Percentiles rank a stretch among this genome's conserved stretches.
These are phyloP conservation scores for Coniochaeta prunicola DNA, from an alignment of 2,329 filamentous ascomycete genomes.

Conservation along the genomic window DNA sequence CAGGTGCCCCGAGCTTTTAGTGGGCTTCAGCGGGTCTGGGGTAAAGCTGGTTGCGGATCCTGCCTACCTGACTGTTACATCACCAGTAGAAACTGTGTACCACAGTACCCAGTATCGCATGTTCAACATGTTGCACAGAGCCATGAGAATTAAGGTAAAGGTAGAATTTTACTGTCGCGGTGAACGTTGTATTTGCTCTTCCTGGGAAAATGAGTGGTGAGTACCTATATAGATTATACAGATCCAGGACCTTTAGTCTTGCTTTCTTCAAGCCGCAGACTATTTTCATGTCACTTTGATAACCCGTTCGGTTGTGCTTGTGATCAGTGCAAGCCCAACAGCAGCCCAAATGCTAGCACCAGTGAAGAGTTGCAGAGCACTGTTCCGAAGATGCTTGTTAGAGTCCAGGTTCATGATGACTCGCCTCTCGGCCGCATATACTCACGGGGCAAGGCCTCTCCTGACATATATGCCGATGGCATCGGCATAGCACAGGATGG, in stretches of 20 bases:
- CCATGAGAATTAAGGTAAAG: background rate
- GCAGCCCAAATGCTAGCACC: constrained; percentile 1
- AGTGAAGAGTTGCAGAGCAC: background rate
- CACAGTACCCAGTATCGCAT: no score
- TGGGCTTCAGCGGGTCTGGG: background rate
- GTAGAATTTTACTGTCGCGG: no score
- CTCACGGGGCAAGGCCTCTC: constrained; percentile 6
- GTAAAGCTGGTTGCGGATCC: background rate
- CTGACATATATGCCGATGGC: constrained; percentile 5
- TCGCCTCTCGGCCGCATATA: constrained; percentile 4
- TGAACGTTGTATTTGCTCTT: no score
- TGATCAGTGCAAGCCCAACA: background rate
- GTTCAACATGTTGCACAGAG: no score
- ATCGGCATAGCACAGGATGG: constrained; percentile 10
- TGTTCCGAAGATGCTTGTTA: constrained; percentile 2
- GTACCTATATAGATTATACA: no score
- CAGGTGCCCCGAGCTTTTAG: background rate
- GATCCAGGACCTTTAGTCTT: no score
- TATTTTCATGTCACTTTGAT: background rate
- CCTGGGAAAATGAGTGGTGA: no score
- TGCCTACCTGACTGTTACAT: no score
- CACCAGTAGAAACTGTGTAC: no score
- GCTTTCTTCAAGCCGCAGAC: background rate
- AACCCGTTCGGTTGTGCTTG: background rate
- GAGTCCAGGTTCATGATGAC: constrained; percentile 10